Conservation (phyloP, 139 green algal species). For the Picochlorum sp. region DNA sequence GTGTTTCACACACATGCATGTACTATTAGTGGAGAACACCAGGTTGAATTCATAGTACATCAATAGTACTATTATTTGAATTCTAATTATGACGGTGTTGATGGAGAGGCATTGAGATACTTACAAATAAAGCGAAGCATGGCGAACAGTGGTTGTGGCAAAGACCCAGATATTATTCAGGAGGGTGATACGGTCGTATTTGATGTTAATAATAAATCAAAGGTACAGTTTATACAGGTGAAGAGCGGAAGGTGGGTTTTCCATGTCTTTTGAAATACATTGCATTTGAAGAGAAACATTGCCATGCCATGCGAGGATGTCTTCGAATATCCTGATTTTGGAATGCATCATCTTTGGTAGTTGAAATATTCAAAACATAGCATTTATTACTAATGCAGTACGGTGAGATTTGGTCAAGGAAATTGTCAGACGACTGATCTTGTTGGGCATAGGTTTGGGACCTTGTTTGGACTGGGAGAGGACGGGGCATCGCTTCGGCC, state of each 20-base stretch:
- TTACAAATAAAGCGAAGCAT: too few species aligned
- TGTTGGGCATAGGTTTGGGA: slow-evolving; percentile 50
- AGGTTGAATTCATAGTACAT: too few species aligned
- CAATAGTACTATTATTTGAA: too few species aligned
- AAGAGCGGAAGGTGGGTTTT: neutral
- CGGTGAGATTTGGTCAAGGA: slow-evolving; percentile 28
- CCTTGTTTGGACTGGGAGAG: slow-evolving; percentile 34
- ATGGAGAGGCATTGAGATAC: too few species aligned
- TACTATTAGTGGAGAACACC: too few species aligned
- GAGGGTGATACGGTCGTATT: neutral
- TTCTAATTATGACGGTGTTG: too few species aligned
- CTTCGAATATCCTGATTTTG: too few species aligned
- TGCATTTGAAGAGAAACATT: neutral
- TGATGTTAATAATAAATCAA: slow-evolving; percentile 1
- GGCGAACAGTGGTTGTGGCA: too few species aligned
- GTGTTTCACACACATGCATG: too few species aligned
- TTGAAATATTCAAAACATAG: too few species aligned
- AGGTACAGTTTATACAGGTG: neutral
- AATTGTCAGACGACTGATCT: slow-evolving; percentile 25
- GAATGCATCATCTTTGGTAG: too few species aligned
- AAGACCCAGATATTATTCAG: neutral
- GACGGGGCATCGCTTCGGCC: slow-evolving; percentile 22
- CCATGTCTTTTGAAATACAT: neutral
- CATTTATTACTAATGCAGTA: neutral
- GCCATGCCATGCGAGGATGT: neutral